phyloP scores from a whole-genome alignment of 495 filamentous ascomycete species.

The Jackrogersella multiformis region DNA sequence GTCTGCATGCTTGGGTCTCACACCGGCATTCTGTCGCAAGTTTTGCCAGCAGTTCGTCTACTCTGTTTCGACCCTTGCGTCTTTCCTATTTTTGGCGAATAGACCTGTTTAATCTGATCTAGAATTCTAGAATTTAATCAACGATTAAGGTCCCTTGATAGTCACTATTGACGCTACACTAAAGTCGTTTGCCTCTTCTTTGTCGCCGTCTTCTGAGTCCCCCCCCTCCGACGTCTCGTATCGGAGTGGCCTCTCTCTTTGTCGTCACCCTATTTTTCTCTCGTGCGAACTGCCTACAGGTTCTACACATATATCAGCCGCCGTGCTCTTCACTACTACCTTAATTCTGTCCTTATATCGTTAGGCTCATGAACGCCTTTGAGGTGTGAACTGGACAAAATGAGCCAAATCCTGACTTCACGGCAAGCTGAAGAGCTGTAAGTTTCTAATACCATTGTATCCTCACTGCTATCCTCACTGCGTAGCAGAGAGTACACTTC shows the following conservation, averaged over 20 bases:
- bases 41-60: neutral
- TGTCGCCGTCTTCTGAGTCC: conserved; percentile 12
- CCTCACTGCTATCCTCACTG: neutral
- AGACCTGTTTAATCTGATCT: neutral
- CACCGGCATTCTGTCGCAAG: neutral
- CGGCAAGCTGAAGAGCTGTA: conserved; percentile 92
- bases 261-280: neutral
- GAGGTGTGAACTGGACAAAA: conserved; percentile 51
- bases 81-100: neutral
- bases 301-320: conserved; percentile 1
- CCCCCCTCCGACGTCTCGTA: neutral
- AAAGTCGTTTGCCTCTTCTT: neutral
- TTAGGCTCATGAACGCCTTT: conserved; percentile 24
- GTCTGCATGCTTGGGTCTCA: neutral
- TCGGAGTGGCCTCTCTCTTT: conserved; percentile 5
- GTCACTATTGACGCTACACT: neutral
- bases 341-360: neutral
- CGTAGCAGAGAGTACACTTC: neutral
- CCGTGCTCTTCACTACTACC: neutral
- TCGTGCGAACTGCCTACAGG: neutral
- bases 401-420: conserved; percentile 79
- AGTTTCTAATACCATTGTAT: conserved; percentile 41
- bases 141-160: neutral
- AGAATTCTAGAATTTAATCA: neutral
- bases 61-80: neutral